Evolutionary conservation across 257 asterid genomes (phyloP).

Genomic region (Voacanga thouarsii): DNA sequence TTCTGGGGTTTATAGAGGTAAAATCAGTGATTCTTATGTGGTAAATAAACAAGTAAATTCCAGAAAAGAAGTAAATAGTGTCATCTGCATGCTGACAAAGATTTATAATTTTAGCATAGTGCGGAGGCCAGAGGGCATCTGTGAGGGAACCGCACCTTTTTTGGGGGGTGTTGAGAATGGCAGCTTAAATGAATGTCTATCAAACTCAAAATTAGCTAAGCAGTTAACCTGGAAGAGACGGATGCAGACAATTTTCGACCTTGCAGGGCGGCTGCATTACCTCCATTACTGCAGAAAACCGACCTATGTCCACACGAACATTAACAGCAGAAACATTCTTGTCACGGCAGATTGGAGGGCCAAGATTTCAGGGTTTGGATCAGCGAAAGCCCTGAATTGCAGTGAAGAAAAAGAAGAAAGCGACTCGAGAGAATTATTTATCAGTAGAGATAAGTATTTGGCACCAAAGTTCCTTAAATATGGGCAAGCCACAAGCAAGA

Average conservation of each 20-base stretch:
- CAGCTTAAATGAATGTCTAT: constrained; percentile 22
- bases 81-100: constrained; percentile 25
- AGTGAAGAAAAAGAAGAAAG: constrained; percentile 3
- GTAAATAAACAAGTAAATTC: constrained; percentile 24
- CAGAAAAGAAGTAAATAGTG: constrained; percentile 14
- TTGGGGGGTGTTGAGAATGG: constrained; percentile 21
- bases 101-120: constrained; percentile 26
- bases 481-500: constrained; percentile 7
- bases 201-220: constrained; percentile 11
- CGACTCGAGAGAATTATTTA: background rate
- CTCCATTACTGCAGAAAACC: constrained; percentile 27
- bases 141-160: constrained; percentile 18
- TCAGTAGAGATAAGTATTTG: background rate
- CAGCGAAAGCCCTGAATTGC: constrained; percentile 10
- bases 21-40: constrained; percentile 10
- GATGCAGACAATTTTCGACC: constrained; percentile 22
- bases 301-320: constrained; percentile 26
- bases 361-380: constrained; percentile 26
- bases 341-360: constrained; percentile 23
- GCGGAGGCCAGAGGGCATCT: constrained; percentile 25
- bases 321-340: constrained; percentile 18
- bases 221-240: constrained; percentile 22
- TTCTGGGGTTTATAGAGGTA: constrained; percentile 16
- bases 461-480: constrained; percentile 14
- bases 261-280: constrained; percentile 30